Evolutionary conservation across 768 basidiomycete species (phyloP).

Genomic region (Trametes cingulata): DNA sequence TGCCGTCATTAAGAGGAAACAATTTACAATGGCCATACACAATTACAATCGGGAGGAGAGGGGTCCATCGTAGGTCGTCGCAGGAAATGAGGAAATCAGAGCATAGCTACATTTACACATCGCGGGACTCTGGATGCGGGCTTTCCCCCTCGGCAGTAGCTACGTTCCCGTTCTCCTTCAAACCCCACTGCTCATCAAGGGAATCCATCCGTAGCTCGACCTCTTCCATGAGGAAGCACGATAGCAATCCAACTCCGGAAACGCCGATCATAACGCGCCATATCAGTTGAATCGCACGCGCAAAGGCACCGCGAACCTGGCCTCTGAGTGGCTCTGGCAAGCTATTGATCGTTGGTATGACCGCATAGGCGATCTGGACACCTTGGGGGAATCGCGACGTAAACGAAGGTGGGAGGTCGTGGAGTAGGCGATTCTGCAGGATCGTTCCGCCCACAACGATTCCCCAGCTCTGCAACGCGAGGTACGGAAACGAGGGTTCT

Average conservation of each 20-base stretch:
- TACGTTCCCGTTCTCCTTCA: not conserved
- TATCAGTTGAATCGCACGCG: conserved; percentile 28
- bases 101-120: no score
- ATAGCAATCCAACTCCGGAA: conserved; percentile 29
- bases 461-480: conserved; percentile 32
- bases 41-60: no score
- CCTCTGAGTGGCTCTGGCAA: conserved; percentile 26
- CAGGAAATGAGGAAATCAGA: no score
- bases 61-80: no score
- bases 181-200: conserved; percentile 28
- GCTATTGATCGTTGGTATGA: conserved; percentile 32
- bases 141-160: no score
- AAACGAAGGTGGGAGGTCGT: conserved; percentile 32
- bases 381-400: conserved; percentile 26
- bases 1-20: no score
- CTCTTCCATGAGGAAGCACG: conserved; percentile 30
- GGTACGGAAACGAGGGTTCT: no score
- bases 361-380: conserved; percentile 29
- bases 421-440: conserved; percentile 37
- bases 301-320: conserved; percentile 34
- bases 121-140: no score
- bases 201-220: conserved; percentile 27
- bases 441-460: conserved; percentile 37
- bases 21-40: no score
- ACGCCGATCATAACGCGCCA: conserved; percentile 37